phyloP scores from a whole-genome alignment of 2,329 filamentous ascomycete species.

The Epichloe gansuensis region DNA sequence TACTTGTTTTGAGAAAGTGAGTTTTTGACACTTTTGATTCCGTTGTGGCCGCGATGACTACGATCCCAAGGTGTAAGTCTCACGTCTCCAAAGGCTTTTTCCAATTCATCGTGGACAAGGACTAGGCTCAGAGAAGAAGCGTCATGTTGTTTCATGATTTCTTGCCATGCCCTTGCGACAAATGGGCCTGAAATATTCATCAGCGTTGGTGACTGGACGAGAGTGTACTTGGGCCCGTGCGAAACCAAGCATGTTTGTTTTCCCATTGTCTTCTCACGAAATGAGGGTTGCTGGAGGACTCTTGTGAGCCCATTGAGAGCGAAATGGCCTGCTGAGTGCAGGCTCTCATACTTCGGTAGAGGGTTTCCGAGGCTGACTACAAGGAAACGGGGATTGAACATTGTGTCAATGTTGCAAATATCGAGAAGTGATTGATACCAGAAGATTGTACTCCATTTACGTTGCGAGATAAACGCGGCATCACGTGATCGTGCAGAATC shows the following conservation, averaged over 20 bases:
- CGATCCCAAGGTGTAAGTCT: constrained; percentile 49
- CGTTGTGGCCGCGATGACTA: constrained; percentile 63
- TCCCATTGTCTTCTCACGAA: constrained; percentile 34
- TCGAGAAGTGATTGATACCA: not conserved
- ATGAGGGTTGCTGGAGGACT: constrained; percentile 32
- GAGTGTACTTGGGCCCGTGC: constrained; percentile 41
- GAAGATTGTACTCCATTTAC: not conserved
- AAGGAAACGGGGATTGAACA: constrained; percentile 47
- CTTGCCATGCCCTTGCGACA: constrained; percentile 52
- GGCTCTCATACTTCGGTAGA: constrained; percentile 58
- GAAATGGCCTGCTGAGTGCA: constrained; percentile 80
- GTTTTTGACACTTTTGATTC: constrained; percentile 53
- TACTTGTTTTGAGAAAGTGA: constrained; percentile 32
- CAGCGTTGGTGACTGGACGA: constrained; percentile 61
- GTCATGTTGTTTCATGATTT: constrained; percentile 32
- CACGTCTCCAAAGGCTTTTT: constrained; percentile 56
- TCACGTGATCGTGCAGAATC: constrained; percentile 16
- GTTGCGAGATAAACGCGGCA: constrained; percentile 9
- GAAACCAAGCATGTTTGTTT: constrained; percentile 40
- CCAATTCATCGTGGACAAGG: constrained; percentile 81
- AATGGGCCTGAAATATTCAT: constrained; percentile 81
- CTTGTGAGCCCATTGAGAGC: constrained; percentile 52
- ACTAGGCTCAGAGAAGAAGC: constrained; percentile 42
- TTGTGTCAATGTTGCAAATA: constrained; percentile 9
- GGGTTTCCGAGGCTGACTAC: constrained; percentile 85